Conservation (phyloP, 225 moss, liverwort and hornwort species). For the Ulota crispa region DNA sequence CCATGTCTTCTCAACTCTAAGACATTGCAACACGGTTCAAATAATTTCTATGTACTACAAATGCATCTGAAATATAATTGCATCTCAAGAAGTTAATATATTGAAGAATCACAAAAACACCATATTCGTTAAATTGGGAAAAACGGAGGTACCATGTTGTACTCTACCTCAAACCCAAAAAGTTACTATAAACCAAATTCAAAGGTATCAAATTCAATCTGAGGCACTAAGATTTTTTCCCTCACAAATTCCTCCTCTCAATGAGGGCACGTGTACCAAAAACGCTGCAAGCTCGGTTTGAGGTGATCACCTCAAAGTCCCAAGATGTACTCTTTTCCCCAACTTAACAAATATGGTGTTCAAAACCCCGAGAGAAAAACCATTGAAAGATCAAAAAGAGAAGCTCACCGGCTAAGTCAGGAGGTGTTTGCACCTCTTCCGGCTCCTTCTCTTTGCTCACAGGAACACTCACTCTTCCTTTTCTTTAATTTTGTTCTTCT, state of each 20-base stretch:
- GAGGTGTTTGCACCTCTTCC: slow-evolving; percentile 50
- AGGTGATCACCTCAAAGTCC: no score
- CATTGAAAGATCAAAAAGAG: neutral
- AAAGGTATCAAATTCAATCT: no score
- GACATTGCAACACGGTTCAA: neutral
- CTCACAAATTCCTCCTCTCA: no score
- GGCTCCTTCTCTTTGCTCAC: slow-evolving; percentile 60
- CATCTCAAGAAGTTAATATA: neutral
- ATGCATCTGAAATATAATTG: neutral
- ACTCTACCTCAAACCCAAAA: no score
- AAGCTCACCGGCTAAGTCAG: slow-evolving; percentile 48
- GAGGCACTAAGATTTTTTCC: no score
- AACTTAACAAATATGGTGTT: no score
- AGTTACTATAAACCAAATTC: no score
- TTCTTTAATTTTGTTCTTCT: slow-evolving; percentile 81
- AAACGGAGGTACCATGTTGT: no score
- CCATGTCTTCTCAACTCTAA: neutral
- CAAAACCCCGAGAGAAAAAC: neutral
- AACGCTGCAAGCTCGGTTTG: no score
- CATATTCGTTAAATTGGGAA: no score
- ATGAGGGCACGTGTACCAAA: no score
- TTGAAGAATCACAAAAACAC: neutral
- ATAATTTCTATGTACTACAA: neutral
- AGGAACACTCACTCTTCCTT: slow-evolving; percentile 49
- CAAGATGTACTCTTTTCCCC: no score